phyloP scores from a whole-genome alignment of 352 stramenopile species.

The Sclerospora graminicola region DNA sequence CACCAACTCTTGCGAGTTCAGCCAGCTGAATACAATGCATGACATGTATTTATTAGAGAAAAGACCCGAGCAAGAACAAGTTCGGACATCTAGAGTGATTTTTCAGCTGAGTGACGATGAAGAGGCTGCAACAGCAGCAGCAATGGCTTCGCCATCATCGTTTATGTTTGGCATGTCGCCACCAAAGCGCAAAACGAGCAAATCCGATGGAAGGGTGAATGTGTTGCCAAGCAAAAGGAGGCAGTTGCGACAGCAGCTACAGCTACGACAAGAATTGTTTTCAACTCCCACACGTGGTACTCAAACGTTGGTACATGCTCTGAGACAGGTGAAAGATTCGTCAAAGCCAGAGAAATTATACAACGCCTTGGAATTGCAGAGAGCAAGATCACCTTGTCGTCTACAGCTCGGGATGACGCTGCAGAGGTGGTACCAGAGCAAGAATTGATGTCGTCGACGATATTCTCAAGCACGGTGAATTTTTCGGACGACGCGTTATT shows the following conservation, averaged over 20 bases:
- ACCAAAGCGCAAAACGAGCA: slow-evolving; percentile 13
- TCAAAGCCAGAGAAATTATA: not conserved
- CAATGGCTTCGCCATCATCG: not conserved
- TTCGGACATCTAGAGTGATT: slow-evolving; percentile 14
- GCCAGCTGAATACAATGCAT: not conserved
- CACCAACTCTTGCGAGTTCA: too few relatives aligned
- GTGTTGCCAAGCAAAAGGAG: slow-evolving; percentile 9
- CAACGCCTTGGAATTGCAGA: slow-evolving; percentile 3
- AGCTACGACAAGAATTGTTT: too few relatives aligned
- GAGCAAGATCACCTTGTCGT: slow-evolving; percentile 11
- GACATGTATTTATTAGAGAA: not conserved
- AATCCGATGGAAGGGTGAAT: slow-evolving; percentile 12
- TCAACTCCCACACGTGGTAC: too few relatives aligned
- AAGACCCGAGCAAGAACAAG: slow-evolving; percentile 9
- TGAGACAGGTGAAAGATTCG: too few relatives aligned
- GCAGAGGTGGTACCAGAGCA: slow-evolving; percentile 9
- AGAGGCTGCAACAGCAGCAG: slow-evolving; percentile 3
- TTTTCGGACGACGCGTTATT: slow-evolving; percentile 27
- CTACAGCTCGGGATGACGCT: slow-evolving; percentile 7
- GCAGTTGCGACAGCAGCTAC: slow-evolving; percentile 4
- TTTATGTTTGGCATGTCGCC: slow-evolving; percentile 8
- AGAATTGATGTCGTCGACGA: slow-evolving; percentile 28
- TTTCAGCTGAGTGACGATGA: slow-evolving; percentile 21
- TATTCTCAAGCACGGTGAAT: slow-evolving; percentile 19
- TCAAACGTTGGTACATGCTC: too few relatives aligned